Base-by-base conservation (phyloP, 176 grass and related monocot species). In the Aegilops tauschii region DNA sequence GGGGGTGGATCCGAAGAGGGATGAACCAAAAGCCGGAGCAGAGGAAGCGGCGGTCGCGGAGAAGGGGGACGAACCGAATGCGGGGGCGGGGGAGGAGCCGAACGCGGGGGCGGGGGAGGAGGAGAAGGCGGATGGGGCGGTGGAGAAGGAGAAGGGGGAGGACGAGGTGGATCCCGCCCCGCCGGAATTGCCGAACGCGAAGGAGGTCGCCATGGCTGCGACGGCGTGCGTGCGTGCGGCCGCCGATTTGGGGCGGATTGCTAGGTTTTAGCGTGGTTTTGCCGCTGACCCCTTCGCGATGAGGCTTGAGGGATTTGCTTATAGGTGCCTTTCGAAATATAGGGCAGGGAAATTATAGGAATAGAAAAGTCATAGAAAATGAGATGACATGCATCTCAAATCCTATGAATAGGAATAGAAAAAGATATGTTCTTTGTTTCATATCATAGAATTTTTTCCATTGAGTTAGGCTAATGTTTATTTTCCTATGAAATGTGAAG, bases 191-290 rank as follows among this genome's bases (percentile, higher is more conserved):
- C 87, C 80, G 82, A 89, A 85, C 64, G 56, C 74, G 89, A 93
- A 92, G 65, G 80, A 58, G 67, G 84, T 88, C 72, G 89, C 91
- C 91, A 96, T 93, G 77, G 87, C 54, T 76, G 84, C 83, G 69
- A 34, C 76, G 32, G 68, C n/a, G 86, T 20, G 65, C 21, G 86
- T 20, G 65, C 49, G 59, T 68, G 30, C 52, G 69, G 40, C 40
- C 21, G 58, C 25, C 12, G 39, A 88, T 87, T 82, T 87, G 73
- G 73, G 82, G 82, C 20, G 49, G 85, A 87, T 79, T 54, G 47
- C 12, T n/a, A 71, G 80, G 65, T 56, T 89, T 86, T 89, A 86
- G 83, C 69, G 85, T 90, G 91, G 67, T 84, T 80, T 84, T 78
- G 85, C 78, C 61, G 54, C 56, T 80, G 69, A 17, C 73, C 69